Evolutionary conservation across 495 filamentous ascomycete genomes (phyloP).

Genomic region (Melanomma pulvis-pyrius): DNA sequence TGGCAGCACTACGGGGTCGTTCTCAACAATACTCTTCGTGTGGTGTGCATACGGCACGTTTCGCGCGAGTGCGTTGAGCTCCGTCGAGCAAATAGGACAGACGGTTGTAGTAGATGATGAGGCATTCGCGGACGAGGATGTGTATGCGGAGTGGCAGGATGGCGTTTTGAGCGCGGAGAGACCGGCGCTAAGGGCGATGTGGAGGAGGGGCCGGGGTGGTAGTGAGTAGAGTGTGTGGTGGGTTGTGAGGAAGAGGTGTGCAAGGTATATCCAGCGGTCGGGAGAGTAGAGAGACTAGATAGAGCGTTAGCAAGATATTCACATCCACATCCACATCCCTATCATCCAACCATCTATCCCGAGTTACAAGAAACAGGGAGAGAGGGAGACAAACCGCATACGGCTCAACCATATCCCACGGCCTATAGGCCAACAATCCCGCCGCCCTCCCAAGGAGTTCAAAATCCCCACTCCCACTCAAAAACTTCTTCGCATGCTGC

Average conservation of each 20-base stretch:
- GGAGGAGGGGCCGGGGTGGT: conserved; percentile 79
- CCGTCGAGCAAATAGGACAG: conserved; percentile 93
- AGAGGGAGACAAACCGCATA: conserved; percentile 58
- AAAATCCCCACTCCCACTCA: conserved; percentile 66
- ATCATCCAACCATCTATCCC: neutral
- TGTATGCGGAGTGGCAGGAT: conserved; percentile 76
- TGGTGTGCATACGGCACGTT: conserved; percentile 93
- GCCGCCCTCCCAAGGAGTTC: conserved; percentile 69
- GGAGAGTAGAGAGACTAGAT: conserved; percentile 70
- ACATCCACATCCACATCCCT: neutral
- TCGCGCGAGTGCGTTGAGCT: conserved; percentile 87
- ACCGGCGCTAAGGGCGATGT: conserved; percentile 87
- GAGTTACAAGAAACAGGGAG: neutral
- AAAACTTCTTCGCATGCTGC: conserved; percentile 75
- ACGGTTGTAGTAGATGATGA: conserved; percentile 64
- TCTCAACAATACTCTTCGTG: conserved; percentile 86
- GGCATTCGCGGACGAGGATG: conserved; percentile 61
- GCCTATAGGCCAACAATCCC: conserved; percentile 74
- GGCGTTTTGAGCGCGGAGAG: conserved; percentile 95
- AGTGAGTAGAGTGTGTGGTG: conserved; percentile 87
- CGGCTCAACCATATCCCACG: conserved; percentile 57
- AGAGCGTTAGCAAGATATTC: conserved; percentile 12
- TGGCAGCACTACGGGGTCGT: conserved; percentile 81
- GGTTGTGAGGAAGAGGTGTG: conserved; percentile 80
- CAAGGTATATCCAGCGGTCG: conserved; percentile 72